Conservation (phyloP, 495 filamentous ascomycete genomes). For the Penicillium tannophilum region DNA sequence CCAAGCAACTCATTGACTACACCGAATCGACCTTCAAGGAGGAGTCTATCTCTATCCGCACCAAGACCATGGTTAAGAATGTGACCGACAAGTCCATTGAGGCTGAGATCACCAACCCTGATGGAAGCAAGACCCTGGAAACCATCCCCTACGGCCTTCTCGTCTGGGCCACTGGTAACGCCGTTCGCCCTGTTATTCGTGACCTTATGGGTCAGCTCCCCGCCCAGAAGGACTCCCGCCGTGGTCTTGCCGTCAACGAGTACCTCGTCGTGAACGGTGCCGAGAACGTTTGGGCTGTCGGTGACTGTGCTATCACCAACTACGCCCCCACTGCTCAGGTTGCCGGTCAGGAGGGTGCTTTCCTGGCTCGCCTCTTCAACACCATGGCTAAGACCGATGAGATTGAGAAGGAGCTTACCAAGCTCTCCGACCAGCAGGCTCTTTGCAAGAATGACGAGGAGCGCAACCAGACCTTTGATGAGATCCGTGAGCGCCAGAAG, state of each 20-base stretch:
- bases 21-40: conserved; percentile 99
- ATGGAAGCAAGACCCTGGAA: conserved; percentile 79
- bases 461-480: conserved; percentile 56
- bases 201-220: conserved; percentile 92
- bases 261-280: conserved; percentile 97
- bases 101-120: conserved; percentile 82
- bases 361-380: conserved; percentile 95
- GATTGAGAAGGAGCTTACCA: conserved; percentile 71
- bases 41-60: conserved; percentile 93
- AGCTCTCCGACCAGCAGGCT: conserved; percentile 63
- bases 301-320: conserved; percentile 91
- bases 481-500: conserved; percentile 85
- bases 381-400: conserved; percentile 90
- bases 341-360: conserved; percentile 91
- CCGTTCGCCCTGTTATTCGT: conserved; percentile 80
- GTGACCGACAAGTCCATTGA: conserved; percentile 95
- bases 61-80: conserved; percentile 98
- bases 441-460: conserved; percentile 59
- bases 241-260: conserved; percentile 94
- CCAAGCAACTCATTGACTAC: conserved; percentile 98
- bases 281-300: conserved; percentile 91
- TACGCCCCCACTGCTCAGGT: conserved; percentile 98
- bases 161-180: conserved; percentile 98
- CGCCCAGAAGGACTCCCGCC: conserved; percentile 91
- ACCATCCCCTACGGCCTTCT: conserved; percentile 92